Percentiles rank a stretch among this genome's conserved stretches.
Evolutionary conservation across 164 flowering plant species (phyloP).

Genomic region (Magnolia officinalis): DNA sequence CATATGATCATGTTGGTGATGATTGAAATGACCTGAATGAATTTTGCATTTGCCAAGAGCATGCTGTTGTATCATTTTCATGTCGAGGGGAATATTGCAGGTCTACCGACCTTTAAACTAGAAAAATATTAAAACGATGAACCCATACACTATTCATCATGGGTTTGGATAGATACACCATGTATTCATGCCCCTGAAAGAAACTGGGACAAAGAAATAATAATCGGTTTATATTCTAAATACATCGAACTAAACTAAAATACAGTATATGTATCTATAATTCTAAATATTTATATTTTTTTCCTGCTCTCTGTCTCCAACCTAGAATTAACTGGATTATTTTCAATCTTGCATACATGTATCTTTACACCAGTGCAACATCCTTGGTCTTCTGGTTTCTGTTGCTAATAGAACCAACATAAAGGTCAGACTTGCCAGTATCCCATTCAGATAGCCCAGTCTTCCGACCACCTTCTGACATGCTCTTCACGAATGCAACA

Average conservation of each 20-base stretch:
- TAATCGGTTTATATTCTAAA: neutral
- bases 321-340: neutral
- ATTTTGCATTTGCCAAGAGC: neutral
- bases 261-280: neutral
- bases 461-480: conserved; percentile 69
- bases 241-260: neutral
- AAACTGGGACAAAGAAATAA: neutral
- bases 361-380: conserved; percentile 40
- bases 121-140: too few relatives aligned
- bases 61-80: neutral
- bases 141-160: too few relatives aligned
- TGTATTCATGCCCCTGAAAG: neutral
- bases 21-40: neutral
- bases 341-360: neutral
- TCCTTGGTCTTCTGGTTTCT: conserved; percentile 18
- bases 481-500: conserved; percentile 65
- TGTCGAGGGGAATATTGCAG: neutral
- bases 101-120: neutral
- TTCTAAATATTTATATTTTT: too few relatives aligned
- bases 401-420: conserved; percentile 50
- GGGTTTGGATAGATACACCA: too few relatives aligned
- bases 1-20: neutral
- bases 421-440: conserved; percentile 45
- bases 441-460: conserved; percentile 44
- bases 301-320: neutral